phyloP scores from a whole-genome alignment of 2,329 filamentous ascomycete genomes.

The Pseudogymnoascus sp. region DNA sequence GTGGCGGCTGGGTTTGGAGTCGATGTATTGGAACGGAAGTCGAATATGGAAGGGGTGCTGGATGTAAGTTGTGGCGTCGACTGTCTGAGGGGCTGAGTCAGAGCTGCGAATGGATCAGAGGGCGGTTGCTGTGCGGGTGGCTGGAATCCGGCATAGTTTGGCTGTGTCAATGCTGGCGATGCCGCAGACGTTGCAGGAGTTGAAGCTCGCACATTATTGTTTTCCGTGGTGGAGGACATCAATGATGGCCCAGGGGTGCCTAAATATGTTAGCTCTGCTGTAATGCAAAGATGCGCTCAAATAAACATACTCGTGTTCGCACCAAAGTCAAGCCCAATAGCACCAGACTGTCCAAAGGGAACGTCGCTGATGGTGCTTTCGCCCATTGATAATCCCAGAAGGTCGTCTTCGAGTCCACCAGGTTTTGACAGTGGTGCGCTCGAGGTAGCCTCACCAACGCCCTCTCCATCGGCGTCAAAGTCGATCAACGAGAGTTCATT shows the following conservation, averaged over 20 bases:
- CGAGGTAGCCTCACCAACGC: slow-evolving; percentile 44
- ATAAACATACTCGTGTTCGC: slow-evolving; percentile 54
- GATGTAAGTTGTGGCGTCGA: slow-evolving; percentile 43
- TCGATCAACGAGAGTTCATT: slow-evolving; percentile 90
- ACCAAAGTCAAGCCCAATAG: slow-evolving; percentile 74
- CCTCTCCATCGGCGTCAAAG: slow-evolving; percentile 59
- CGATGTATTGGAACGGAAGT: slow-evolving; percentile 21
- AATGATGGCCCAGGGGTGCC: slow-evolving; percentile 55
- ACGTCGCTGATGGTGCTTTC: slow-evolving; percentile 28
- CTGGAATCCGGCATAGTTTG: slow-evolving; percentile 43
- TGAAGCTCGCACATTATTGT: slow-evolving; percentile 46
- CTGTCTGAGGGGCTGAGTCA: slow-evolving; percentile 37
- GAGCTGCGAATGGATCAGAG: slow-evolving; percentile 47
- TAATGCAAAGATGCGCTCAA: neutral
- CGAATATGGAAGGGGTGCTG: slow-evolving; percentile 37
- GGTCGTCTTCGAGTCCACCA: slow-evolving; percentile 74
- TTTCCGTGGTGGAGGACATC: slow-evolving; percentile 54
- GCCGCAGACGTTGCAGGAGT: slow-evolving; percentile 33
- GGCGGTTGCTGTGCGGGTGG: slow-evolving; percentile 38
- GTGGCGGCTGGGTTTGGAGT: slow-evolving; percentile 30
- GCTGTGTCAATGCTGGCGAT: slow-evolving; percentile 21
- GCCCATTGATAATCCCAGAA: slow-evolving; percentile 78
- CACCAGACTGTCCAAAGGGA: slow-evolving; percentile 62
- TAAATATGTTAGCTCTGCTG: slow-evolving; percentile 31
- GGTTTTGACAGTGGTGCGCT: slow-evolving; percentile 38